A percentile compares a stretch with the other conserved stretches of the same genome.
phyloP scores from a whole-genome alignment of 345 rosid genomes.

The Gossypium turneri region DNA sequence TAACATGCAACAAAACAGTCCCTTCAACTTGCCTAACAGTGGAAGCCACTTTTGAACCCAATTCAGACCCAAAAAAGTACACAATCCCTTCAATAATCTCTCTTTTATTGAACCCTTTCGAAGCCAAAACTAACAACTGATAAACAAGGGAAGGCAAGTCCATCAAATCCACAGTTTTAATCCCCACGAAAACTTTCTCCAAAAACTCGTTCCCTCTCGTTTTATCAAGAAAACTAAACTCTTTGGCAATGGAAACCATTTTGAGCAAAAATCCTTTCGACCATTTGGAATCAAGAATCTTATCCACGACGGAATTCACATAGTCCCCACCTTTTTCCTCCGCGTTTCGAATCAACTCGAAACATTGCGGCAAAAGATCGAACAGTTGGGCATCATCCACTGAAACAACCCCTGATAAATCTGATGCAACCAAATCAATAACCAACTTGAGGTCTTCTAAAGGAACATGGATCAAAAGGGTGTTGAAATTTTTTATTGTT shows the following conservation, averaged over 20 bases:
- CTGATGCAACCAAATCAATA: constrained; percentile 34
- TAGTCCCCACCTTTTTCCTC: constrained; percentile 39
- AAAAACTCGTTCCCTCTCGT: constrained; percentile 51
- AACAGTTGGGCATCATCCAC: constrained; percentile 72
- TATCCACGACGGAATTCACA: constrained; percentile 37
- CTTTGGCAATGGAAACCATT: constrained; percentile 59
- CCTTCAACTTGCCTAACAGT: constrained; percentile 73
- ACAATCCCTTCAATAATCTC: constrained; percentile 70
- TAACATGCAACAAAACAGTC: constrained; percentile 77
- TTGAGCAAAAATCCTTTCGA: constrained; percentile 50
- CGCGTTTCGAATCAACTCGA: constrained; percentile 35
- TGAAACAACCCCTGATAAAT: constrained; percentile 24
- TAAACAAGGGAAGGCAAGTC: constrained; percentile 72
- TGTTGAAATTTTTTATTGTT: constrained; percentile 47
- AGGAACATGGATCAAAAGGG: constrained; percentile 39
- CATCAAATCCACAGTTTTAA: constrained; percentile 56
- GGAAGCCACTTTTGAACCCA: constrained; percentile 43
- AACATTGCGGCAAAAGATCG: constrained; percentile 62
- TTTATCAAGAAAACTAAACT: constrained; percentile 49
- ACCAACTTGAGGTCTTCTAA: constrained; percentile 33
- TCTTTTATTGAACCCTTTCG: constrained; percentile 69
- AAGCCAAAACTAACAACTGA: constrained; percentile 73
- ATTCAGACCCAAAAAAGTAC: constrained; percentile 52
- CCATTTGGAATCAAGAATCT: constrained; percentile 50
- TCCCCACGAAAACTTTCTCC: constrained; percentile 61